Base-by-base conservation (phyloP, 495 filamentous ascomycete species). In the Podospora conica region DNA sequence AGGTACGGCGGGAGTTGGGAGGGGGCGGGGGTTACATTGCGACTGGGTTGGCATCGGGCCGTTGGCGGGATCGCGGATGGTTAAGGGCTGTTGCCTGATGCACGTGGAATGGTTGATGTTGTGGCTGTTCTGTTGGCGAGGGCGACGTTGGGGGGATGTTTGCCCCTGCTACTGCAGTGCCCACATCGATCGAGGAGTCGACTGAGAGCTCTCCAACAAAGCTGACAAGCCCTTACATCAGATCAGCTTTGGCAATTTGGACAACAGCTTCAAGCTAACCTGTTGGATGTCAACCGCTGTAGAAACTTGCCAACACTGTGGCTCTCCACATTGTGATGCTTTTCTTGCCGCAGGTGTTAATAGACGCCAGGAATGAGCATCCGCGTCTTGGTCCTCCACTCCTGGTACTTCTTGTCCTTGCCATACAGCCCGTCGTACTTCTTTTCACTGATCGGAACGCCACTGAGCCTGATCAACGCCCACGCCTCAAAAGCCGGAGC, bases 361-460 rank as follows among this genome's bases (percentile, higher is more conserved):
- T 58, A 68, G 20, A 68, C 3, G 15, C 31, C 58, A 8, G 67
- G 67, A 23, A 69, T 5, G 0, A 69, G 55, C 63, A 69, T 18
- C 15, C 86, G 86, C 33, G 85, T 88, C 60, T 85, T 83, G 66
- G 76, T 75, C 78, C 87, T 88, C 88, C 87, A 88, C 68, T 79
- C 71, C 69, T 86, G 77, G 66, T 89, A 90, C 58, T 88, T 87
- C 70, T 86, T 83, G 25, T 83, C 75, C 63, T 86, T 76, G 15
- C 85, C 82, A 71, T 83, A 90, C 65, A 80, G 77, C 71, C 83
- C 82, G 74, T 89, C 84, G 71, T 89, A 90, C 74, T 88, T 89
- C 22, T 72, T 78, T 75, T 89, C 85, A 58, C 81, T 86, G 68
- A 88, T 66, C 5, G 87, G 87, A 22, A 88, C 77, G 9, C 88